Conservation (phyloP, 768 basidiomycete species). For the Naganishia vishniacii region DNA sequence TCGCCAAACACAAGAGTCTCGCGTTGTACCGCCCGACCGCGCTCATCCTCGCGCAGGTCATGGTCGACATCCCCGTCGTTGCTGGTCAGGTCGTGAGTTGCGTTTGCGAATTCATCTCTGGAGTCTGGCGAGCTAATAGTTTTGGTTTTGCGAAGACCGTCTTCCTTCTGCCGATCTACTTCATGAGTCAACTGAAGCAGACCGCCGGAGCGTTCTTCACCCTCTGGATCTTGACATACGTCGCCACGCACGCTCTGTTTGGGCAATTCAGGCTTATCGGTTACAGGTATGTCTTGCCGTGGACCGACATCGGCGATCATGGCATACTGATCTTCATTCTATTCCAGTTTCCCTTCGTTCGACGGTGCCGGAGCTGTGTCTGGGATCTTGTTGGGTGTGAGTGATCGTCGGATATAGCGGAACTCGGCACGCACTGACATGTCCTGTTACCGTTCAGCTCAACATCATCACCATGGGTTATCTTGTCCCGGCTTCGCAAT, state of each 20-base stretch:
- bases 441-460: not conserved
- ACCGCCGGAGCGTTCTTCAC: constrained; percentile 38
- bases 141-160: constrained; percentile 22
- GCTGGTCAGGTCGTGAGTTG: constrained; percentile 22
- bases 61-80: constrained; percentile 51
- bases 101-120: constrained; percentile 2
- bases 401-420: constrained; percentile 15
- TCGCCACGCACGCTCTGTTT: constrained; percentile 32
- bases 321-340: constrained; percentile 4
- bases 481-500: not conserved
- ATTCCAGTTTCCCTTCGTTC: constrained; percentile 26
- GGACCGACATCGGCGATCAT: constrained; percentile 35
- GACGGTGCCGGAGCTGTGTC: constrained; percentile 41
- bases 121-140: constrained; percentile 1
- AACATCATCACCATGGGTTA: constrained; percentile 23
- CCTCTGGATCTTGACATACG: constrained; percentile 36
- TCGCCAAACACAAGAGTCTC: constrained; percentile 46
- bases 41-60: constrained; percentile 50
- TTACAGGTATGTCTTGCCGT: constrained; percentile 35
- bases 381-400: constrained; percentile 35
- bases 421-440: constrained; percentile 27
- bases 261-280: constrained; percentile 39
- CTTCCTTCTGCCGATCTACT: constrained; percentile 45
- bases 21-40: constrained; percentile 48
- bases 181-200: constrained; percentile 36